Evolutionary conservation across 2,329 filamentous ascomycete species (phyloP).

Genomic region (Parasarocladium wereldwijsianum): DNA sequence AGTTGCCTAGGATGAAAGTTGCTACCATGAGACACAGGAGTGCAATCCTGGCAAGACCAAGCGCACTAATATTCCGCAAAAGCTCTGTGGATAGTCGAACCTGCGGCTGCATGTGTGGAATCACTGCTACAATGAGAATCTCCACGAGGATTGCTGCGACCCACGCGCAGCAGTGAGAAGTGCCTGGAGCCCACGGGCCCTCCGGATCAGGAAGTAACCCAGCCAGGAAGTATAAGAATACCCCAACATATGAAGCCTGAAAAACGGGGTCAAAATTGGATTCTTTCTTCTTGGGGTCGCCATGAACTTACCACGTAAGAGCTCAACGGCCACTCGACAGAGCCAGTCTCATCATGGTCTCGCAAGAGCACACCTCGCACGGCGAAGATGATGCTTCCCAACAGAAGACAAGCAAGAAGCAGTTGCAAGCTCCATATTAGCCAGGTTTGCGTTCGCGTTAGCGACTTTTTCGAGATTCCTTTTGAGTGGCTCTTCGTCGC

Average conservation of each 20-base stretch:
- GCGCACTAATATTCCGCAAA: constrained; percentile 14
- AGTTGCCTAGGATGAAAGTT: constrained; percentile 15
- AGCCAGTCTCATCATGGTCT: constrained; percentile 11
- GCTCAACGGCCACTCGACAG: constrained; percentile 21
- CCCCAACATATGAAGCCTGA: constrained; percentile 23
- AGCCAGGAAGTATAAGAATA: constrained; percentile 25
- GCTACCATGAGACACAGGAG: constrained; percentile 20
- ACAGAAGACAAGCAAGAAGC: constrained; percentile 15
- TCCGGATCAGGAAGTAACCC: constrained; percentile 28
- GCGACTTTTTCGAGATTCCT: constrained; percentile 13
- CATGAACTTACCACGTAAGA: constrained; percentile 24
- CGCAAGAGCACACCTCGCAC: constrained; percentile 17
- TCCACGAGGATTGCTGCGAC: constrained; percentile 19
- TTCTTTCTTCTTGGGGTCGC: too few species aligned
- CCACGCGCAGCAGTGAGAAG: constrained; percentile 23
- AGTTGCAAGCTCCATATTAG: constrained; percentile 20
- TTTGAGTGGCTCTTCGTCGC: constrained; percentile 15
- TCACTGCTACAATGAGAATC: constrained; percentile 19
- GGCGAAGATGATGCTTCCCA: constrained; percentile 19
- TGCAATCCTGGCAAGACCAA: constrained; percentile 17
- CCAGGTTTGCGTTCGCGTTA: constrained; percentile 8
- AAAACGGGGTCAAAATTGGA: too few species aligned
- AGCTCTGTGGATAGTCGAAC: constrained; percentile 15
- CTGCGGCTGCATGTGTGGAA: constrained; percentile 14
- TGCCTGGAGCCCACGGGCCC: constrained; percentile 25